A percentile compares a stretch with the other conserved stretches of the same genome.
These are phyloP conservation scores for Mortierella polycephala DNA, from an alignment of 371 early-diverging fungal species.

Conservation along the genomic window DNA sequence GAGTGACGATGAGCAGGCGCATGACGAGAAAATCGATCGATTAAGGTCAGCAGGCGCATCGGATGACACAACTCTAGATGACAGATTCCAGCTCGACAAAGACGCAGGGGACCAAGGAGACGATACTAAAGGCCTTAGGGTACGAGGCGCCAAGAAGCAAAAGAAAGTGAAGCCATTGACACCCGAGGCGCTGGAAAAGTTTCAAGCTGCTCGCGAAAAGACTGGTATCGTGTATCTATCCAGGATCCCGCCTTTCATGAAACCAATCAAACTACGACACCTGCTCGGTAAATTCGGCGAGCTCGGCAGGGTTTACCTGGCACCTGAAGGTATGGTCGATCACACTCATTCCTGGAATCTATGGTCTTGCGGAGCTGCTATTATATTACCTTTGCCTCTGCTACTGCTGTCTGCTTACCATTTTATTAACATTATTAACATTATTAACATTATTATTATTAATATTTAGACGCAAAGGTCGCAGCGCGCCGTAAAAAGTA, in stretches of 20 bases:
- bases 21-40: conserved; percentile 43
- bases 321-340: conserved; percentile 77
- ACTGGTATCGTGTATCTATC: conserved; percentile 93
- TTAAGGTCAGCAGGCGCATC: conserved; percentile 13
- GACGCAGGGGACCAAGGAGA: conserved; percentile 21
- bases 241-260: conserved; percentile 93
- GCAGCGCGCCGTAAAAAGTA: conserved; percentile 73
- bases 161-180: conserved; percentile 74
- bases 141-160: conserved; percentile 50
- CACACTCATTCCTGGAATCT: no score
- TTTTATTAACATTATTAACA: no score
- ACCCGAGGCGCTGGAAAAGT: conserved; percentile 73
- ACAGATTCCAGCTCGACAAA: conserved; percentile 15
- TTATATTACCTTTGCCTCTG: no score
- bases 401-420: no score
- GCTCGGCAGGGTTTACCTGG: conserved; percentile 88
- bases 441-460: background rate
- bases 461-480: conserved; percentile 61
- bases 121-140: conserved; percentile 21
- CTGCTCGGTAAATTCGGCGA: conserved; percentile 79
- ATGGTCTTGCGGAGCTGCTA: no score
- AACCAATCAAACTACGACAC: conserved; percentile 79
- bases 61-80: conserved; percentile 30
- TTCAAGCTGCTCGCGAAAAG: conserved; percentile 75
- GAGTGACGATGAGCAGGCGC: conserved; percentile 40